Percentiles rank a stretch among this genome's conserved stretches.
These are phyloP conservation scores for Sarcomyxa edulis DNA, from an alignment of 768 basidiomycete genomes.

Conservation along the genomic window DNA sequence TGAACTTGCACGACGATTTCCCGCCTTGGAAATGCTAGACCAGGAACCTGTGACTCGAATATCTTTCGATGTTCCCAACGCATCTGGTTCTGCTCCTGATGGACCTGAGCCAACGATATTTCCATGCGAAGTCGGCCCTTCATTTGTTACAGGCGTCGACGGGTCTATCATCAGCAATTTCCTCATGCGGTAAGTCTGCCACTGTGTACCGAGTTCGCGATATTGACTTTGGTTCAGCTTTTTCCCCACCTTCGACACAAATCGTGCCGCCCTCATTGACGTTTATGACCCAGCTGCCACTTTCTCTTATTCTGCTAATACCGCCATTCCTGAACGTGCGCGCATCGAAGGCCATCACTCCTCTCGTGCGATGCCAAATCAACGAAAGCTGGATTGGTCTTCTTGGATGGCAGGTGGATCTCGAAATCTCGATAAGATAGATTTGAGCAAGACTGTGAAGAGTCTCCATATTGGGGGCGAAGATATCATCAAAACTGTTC, in stretches of 20 bases:
- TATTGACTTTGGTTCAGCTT: conserved; percentile 44
- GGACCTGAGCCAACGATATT: conserved; percentile 66
- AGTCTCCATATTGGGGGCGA: conserved; percentile 73
- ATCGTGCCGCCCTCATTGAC: conserved; percentile 59
- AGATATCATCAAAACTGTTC: conserved; percentile 53
- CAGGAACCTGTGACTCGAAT: conserved; percentile 75
- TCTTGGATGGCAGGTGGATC: conserved; percentile 65
- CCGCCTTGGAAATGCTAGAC: conserved; percentile 80
- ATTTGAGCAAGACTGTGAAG: conserved; percentile 54
- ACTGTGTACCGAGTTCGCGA: neutral
- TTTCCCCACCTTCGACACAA: conserved; percentile 79
- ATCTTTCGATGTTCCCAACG: conserved; percentile 67
- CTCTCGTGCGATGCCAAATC: conserved; percentile 69
- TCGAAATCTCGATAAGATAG: conserved; percentile 71
- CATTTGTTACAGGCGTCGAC: conserved; percentile 74
- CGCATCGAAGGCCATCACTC: conserved; percentile 64
- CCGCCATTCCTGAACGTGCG: conserved; percentile 73
- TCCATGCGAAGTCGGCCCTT: conserved; percentile 67
- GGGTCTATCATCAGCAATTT: conserved; percentile 66
- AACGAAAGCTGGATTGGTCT: conserved; percentile 76
- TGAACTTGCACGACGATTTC: conserved; percentile 76
- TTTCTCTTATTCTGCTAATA: conserved; percentile 87
- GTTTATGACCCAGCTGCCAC: conserved; percentile 86
- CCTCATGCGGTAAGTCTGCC: conserved; percentile 58
- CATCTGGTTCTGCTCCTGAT: conserved; percentile 37